Evolutionary conservation across 257 asterid species (phyloP).

Genomic region (Ballota nigra): DNA sequence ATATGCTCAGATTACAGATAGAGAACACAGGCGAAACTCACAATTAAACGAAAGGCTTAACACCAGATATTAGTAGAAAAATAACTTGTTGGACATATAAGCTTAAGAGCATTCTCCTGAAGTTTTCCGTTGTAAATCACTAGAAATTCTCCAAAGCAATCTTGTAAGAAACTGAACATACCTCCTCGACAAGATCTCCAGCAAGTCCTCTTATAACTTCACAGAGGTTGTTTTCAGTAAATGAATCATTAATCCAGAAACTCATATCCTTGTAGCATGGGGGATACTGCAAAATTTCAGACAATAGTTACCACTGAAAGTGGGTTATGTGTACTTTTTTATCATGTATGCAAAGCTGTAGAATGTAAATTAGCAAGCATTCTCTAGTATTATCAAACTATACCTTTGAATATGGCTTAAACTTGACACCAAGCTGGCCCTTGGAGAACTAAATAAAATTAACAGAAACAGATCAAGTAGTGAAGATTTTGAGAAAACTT

Average conservation of each 20-base stretch:
- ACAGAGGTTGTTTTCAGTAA: constrained; percentile 85
- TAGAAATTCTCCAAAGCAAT: neutral
- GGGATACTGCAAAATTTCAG: constrained; percentile 67
- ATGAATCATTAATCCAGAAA: constrained; percentile 83
- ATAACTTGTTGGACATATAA: neutral
- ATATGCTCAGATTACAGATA: neutral
- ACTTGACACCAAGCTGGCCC: constrained; percentile 83
- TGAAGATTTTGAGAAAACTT: neutral
- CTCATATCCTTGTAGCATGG: constrained; percentile 94
- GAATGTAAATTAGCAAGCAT: neutral
- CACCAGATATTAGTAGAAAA: neutral
- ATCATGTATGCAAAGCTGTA: neutral
- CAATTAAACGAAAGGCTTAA: neutral
- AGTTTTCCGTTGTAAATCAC: neutral
- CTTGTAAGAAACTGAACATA: constrained; percentile 27
- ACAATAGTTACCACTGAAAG: constrained; percentile 10
- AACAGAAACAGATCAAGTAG: constrained; percentile 6
- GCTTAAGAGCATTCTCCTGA: neutral
- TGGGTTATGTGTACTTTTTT: neutral
- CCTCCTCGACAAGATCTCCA: constrained; percentile 95
- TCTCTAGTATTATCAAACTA: constrained; percentile 14
- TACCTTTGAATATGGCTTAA: constrained; percentile 91
- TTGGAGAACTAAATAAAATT: constrained; percentile 56
- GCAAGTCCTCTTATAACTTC: constrained; percentile 86
- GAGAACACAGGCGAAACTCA: neutral